These are phyloP conservation scores for Suillus weaverae DNA, from an alignment of 768 basidiomycete genomes.

Conservation along the genomic window DNA sequence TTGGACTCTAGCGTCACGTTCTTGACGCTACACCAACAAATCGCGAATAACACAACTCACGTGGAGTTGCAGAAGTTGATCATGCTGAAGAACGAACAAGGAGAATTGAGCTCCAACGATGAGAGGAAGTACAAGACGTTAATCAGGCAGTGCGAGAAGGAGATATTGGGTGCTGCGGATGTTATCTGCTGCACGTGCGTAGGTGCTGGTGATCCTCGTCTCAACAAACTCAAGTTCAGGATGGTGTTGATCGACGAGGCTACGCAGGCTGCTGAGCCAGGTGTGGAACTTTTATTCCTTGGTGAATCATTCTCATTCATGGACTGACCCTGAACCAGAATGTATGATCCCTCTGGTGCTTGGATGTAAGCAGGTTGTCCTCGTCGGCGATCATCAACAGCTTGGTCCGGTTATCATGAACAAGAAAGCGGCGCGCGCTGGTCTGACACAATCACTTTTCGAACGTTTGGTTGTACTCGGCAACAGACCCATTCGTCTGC, in stretches of 20 bases:
- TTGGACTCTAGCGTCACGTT: slow-evolving; percentile 94
- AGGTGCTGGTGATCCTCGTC: slow-evolving; percentile 92
- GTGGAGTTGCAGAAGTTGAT: slow-evolving; percentile 98
- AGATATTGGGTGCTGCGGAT: slow-evolving; percentile 92
- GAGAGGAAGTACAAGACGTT: slow-evolving; percentile 98
- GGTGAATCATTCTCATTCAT: background rate
- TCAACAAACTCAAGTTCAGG: slow-evolving; percentile 97
- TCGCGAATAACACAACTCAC: slow-evolving; percentile 94
- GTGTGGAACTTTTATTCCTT: slow-evolving; percentile 40
- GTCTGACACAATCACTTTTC: slow-evolving; percentile 96
- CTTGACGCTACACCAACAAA: slow-evolving; percentile 95
- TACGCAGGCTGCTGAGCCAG: slow-evolving; percentile 96
- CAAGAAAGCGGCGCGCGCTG: slow-evolving; percentile 99
- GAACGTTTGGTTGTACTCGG: slow-evolving; percentile 94
- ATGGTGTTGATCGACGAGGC: slow-evolving; percentile 99
- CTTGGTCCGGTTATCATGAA: slow-evolving; percentile 99
- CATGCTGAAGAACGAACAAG: slow-evolving; percentile 96
- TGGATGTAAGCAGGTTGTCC: slow-evolving; percentile 97
- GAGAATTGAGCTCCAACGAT: slow-evolving; percentile 93
- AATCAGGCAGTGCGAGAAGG: slow-evolving; percentile 94
- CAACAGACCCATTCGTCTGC: slow-evolving; percentile 95
- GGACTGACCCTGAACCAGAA: slow-evolving; percentile 50
- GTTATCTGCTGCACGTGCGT: slow-evolving; percentile 99
- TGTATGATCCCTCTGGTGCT: slow-evolving; percentile 99
- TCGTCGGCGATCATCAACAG: slow-evolving; percentile 96